phyloP scores from a whole-genome alignment of 495 filamentous ascomycete species.

The Penicillium roqueforti region DNA sequence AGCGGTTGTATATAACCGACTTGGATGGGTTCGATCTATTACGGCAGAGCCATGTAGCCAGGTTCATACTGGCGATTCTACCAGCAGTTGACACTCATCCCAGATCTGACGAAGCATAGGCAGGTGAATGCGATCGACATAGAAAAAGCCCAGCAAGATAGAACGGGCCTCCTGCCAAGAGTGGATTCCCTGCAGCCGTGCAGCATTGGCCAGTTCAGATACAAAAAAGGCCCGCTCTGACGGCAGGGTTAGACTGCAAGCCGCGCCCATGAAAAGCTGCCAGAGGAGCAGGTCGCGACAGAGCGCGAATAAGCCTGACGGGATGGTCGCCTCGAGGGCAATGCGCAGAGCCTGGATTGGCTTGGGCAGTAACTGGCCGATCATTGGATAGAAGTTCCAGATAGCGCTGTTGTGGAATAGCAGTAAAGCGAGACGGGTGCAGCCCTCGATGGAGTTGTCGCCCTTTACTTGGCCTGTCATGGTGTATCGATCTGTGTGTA shows the following conservation, averaged over 20 bases:
- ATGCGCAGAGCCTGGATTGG: conserved; percentile 38
- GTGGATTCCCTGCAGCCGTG: conserved; percentile 27
- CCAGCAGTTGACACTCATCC: conserved; percentile 32
- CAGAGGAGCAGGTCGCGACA: conserved; percentile 41
- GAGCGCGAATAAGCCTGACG: conserved; percentile 32
- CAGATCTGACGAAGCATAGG: conserved; percentile 34
- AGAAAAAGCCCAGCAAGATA: conserved; percentile 39
- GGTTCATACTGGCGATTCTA: conserved; percentile 7
- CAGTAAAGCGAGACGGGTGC: conserved; percentile 40
- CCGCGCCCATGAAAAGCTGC: conserved; percentile 39
- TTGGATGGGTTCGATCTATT: neutral
- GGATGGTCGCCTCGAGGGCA: conserved; percentile 37
- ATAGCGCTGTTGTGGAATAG: conserved; percentile 46
- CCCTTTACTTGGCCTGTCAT: conserved; percentile 58
- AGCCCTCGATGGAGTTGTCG: conserved; percentile 44
- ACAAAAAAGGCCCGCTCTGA: conserved; percentile 37
- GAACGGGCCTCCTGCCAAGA: conserved; percentile 39
- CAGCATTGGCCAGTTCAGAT: conserved; percentile 30
- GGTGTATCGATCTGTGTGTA: conserved; percentile 50
- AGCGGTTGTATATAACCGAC: neutral
- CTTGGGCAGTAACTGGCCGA: conserved; percentile 37
- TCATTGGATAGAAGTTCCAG: conserved; percentile 45
- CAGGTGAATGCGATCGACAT: conserved; percentile 39
- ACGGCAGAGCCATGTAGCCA: conserved; percentile 4
- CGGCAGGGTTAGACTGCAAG: conserved; percentile 31